Conservation (phyloP, 1,284 basidiomycete species). For the Neolentinus lepideus region DNA sequence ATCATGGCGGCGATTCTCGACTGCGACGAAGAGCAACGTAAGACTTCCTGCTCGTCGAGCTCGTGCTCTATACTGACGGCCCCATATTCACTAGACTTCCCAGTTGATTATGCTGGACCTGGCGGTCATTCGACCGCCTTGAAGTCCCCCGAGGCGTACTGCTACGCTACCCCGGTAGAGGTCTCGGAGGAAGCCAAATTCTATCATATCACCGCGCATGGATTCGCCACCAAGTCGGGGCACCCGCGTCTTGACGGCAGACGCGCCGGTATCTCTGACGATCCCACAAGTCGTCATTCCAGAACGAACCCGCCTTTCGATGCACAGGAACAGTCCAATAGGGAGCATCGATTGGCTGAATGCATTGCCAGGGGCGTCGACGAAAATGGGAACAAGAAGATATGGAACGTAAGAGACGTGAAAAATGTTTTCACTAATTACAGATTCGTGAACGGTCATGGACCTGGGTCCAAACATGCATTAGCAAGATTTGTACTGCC, state of each 20-base stretch:
- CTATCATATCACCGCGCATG: neutral
- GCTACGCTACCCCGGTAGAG: neutral
- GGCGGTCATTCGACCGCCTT: neutral
- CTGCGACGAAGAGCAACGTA: too few species aligned
- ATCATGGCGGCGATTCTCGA: neutral
- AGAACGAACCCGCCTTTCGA: neutral
- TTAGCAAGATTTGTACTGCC: constrained; percentile 33
- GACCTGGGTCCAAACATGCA: constrained; percentile 35
- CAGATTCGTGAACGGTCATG: constrained; percentile 19
- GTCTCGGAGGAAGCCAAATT: neutral
- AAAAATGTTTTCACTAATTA: constrained; percentile 43
- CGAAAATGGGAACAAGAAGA: constrained; percentile 17
- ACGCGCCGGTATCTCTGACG: neutral
- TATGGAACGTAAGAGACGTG: constrained; percentile 31
- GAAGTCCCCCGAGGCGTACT: neutral
- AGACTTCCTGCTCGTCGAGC: neutral
- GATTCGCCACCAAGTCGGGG: neutral
- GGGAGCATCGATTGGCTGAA: neutral
- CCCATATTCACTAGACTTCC: neutral
- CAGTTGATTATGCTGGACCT: neutral
- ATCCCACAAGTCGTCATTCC: neutral
- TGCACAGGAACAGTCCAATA: neutral
- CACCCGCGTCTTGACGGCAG: neutral
- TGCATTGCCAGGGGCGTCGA: neutral
- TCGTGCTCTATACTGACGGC: neutral